phyloP scores from a whole-genome alignment of 371 early-diverging fungal species.

The Sporodiniella umbellata region DNA sequence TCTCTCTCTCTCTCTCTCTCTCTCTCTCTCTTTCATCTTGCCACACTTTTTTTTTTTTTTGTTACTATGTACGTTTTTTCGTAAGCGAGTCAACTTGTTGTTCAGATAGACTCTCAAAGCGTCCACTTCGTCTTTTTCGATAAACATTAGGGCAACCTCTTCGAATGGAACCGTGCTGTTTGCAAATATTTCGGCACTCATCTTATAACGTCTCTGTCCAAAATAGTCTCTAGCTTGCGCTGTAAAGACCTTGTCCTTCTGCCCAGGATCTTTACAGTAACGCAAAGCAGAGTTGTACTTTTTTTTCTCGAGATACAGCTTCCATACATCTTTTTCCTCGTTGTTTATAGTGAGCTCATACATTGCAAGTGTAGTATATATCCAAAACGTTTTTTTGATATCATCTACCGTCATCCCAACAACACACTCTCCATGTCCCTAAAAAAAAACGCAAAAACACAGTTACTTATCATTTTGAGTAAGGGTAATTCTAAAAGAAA shows the following conservation, averaged over 20 bases:
- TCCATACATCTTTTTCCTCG: conserved; percentile 94
- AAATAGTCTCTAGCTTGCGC: conserved; percentile 88
- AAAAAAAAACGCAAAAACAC: too few relatives aligned
- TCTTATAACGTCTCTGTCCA: conserved; percentile 64
- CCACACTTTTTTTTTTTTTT: too few relatives aligned
- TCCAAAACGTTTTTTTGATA: conserved; percentile 85
- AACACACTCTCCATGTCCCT: conserved; percentile 56
- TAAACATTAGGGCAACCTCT: conserved; percentile 81
- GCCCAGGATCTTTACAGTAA: conserved; percentile 75
- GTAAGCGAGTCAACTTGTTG: conserved; percentile 63
- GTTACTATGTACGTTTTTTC: conserved; percentile 49
- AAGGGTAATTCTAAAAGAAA: too few relatives aligned
- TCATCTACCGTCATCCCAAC: conserved; percentile 73
- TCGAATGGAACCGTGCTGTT: conserved; percentile 82
- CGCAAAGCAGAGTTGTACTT: conserved; percentile 75
- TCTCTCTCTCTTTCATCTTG: too few relatives aligned
- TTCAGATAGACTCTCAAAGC: conserved; percentile 76
- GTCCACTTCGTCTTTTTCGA: conserved; percentile 69
- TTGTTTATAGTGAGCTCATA: conserved; percentile 85
- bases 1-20: too few relatives aligned
- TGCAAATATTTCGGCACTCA: conserved; percentile 86
- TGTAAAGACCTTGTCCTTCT: conserved; percentile 76
- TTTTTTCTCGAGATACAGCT: conserved; percentile 72
- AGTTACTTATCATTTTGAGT: too few relatives aligned
- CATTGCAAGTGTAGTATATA: conserved; percentile 73